Evolutionary conservation across 495 filamentous ascomycete species (phyloP).

Genomic region (Lasiosphaeria miniovina): DNA sequence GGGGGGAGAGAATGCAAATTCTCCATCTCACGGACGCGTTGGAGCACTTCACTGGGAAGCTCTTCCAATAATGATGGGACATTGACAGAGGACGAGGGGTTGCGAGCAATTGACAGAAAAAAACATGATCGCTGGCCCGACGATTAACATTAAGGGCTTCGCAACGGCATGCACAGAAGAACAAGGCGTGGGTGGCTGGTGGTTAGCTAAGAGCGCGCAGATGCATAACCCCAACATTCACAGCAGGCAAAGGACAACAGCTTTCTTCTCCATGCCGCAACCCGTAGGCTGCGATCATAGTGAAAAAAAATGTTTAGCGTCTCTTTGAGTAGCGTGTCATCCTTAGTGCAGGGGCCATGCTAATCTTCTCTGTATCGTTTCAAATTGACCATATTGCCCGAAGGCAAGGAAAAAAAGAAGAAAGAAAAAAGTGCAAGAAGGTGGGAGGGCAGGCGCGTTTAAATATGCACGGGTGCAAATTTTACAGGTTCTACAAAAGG

Average conservation of each 20-base stretch:
- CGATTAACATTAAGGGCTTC: too few relatives aligned
- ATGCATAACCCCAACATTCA: background rate
- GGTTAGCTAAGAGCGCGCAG: too few relatives aligned
- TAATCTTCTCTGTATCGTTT: conserved; percentile 80
- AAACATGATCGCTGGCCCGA: too few relatives aligned
- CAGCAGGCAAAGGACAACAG: background rate
- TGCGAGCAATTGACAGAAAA: too few relatives aligned
- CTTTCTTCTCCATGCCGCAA: conserved; percentile 29
- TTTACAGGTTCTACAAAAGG: background rate
- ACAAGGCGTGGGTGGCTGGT: too few relatives aligned
- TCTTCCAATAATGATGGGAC: too few relatives aligned
- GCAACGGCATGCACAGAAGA: too few relatives aligned
- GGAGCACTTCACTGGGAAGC: too few relatives aligned
- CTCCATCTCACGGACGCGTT: too few relatives aligned
- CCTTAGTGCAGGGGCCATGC: conserved; percentile 99
- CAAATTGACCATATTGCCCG: conserved; percentile 41
- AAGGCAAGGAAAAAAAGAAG: conserved; percentile 28
- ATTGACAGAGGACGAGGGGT: too few relatives aligned
- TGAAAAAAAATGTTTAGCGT: conserved; percentile 84
- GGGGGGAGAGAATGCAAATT: too few relatives aligned
- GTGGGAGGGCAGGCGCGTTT: background rate
- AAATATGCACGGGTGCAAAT: conserved; percentile 21
- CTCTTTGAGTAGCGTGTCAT: conserved; percentile 99
- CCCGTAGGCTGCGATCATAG: conserved; percentile 29
- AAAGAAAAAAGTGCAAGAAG: conserved; percentile 19